A percentile compares a stretch with the other conserved stretches of the same genome.
Conservation (phyloP, 1,284 basidiomycete species). For the Malassezia globosa region DNA sequence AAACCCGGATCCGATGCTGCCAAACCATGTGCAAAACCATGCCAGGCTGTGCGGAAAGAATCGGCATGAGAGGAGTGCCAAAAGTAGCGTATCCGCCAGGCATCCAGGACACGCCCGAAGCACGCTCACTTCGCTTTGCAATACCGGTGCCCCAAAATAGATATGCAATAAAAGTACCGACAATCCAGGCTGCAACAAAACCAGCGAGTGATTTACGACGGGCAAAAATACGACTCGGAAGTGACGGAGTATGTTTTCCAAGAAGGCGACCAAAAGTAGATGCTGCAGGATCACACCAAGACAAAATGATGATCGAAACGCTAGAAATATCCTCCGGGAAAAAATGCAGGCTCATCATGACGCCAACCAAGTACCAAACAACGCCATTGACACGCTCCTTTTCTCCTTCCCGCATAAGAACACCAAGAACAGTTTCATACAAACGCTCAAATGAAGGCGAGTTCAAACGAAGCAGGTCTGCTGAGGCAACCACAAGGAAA, state of each 20-base stretch:
- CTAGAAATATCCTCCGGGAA: conserved; percentile 44
- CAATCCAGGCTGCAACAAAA: conserved; percentile 69
- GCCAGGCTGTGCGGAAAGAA: conserved; percentile 26
- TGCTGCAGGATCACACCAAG: conserved; percentile 92
- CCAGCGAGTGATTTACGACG: conserved; percentile 78
- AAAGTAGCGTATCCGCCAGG: conserved; percentile 17
- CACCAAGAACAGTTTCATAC: conserved; percentile 69
- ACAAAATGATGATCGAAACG: conserved; percentile 53
- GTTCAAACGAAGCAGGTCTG: conserved; percentile 68
- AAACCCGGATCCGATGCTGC: conserved; percentile 6
- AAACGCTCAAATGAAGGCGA: conserved; percentile 59
- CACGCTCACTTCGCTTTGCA: conserved; percentile 25
- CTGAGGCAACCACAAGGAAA: conserved; percentile 61
- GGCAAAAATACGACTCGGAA: conserved; percentile 67
- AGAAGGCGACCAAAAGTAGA: conserved; percentile 81
- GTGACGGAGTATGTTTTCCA: conserved; percentile 63
- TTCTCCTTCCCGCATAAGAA: conserved; percentile 87
- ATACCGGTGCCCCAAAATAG: conserved; percentile 61
- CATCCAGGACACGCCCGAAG: conserved; percentile 35
- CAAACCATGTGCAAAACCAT: conserved; percentile 23
- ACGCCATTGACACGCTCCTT: conserved; percentile 59
- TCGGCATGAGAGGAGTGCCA: conserved; percentile 28
- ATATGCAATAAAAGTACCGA: conserved; percentile 62
- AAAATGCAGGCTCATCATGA: conserved; percentile 65
- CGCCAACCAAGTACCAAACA: conserved; percentile 88